A percentile compares a stretch with the other conserved stretches of the same genome.
Evolutionary conservation across 306 rosid species (phyloP).

Genomic region (Sophora flavescens): DNA sequence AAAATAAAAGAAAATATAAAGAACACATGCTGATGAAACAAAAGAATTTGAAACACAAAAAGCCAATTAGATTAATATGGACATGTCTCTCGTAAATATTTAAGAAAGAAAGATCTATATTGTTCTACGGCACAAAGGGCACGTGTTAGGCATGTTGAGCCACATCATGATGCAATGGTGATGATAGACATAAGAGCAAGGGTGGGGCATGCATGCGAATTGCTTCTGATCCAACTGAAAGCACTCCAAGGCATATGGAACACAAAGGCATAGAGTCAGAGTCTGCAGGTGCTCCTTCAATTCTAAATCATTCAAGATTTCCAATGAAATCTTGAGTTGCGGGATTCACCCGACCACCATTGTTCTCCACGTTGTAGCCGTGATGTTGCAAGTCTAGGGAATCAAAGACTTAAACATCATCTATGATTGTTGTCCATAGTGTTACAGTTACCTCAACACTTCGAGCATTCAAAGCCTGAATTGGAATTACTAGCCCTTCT

Average conservation of each 20-base stretch:
- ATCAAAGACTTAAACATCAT: neutral
- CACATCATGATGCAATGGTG: neutral
- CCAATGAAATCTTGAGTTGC: neutral
- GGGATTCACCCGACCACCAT: neutral
- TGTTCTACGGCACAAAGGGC: neutral
- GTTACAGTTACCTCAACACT: no score
- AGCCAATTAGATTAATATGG: no score
- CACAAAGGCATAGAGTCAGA: neutral
- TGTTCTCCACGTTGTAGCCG: neutral
- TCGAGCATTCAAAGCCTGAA: no score
- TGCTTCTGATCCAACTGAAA: conserved; percentile 1
- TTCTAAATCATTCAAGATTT: neutral
- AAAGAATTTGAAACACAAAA: no score
- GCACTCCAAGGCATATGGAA: neutral
- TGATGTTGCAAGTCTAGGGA: neutral
- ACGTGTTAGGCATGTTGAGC: neutral
- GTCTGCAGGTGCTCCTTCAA: neutral
- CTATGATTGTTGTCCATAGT: neutral
- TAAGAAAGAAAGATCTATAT: neutral
- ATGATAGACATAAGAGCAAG: conserved; percentile 5
- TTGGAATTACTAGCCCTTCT: no score
- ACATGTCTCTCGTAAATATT: no score
- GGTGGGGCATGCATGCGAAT: neutral
- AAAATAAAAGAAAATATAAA: no score
- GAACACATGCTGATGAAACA: no score